These are phyloP conservation scores for Mallotus repandus DNA, from an alignment of 441 rosid species.

Conservation along the genomic window DNA sequence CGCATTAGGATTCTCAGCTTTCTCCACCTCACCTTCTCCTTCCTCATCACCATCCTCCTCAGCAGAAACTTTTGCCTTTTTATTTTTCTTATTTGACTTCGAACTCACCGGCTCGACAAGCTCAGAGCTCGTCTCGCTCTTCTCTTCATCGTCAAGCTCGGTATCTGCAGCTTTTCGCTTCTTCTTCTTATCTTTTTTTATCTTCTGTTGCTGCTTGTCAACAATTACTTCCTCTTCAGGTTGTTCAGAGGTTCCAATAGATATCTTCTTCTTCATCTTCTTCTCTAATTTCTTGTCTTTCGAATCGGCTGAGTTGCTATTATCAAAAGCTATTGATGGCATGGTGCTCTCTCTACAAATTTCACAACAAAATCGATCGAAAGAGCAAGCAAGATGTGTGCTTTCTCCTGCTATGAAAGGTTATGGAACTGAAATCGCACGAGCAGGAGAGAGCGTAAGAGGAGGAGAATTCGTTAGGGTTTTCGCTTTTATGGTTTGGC, in stretches of 20 bases:
- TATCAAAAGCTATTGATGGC: constrained; percentile 54
- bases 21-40: constrained; percentile 37
- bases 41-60: constrained; percentile 33
- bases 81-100: constrained; percentile 53
- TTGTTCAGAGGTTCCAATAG: constrained; percentile 30
- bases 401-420: constrained; percentile 36
- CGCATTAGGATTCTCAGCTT: constrained; percentile 58
- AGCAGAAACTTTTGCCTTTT: constrained; percentile 37
- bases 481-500: constrained; percentile 27
- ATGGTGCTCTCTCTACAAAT: constrained; percentile 23
- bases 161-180: constrained; percentile 57
- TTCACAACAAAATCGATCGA: neutral
- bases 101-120: constrained; percentile 49
- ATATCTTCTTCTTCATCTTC: constrained; percentile 66
- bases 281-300: constrained; percentile 38
- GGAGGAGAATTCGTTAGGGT: constrained; percentile 29
- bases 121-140: constrained; percentile 76
- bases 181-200: constrained; percentile 45
- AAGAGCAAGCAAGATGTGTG: too few relatives aligned
- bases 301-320: constrained; percentile 9
- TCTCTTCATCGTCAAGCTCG: constrained; percentile 43
- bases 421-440: constrained; percentile 31
- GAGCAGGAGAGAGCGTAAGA: constrained; percentile 43
- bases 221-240: constrained; percentile 35
- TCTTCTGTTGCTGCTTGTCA: constrained; percentile 44